phyloP scores from a whole-genome alignment of 2,329 filamentous ascomycete species.

The Emericellopsis atlantica region DNA sequence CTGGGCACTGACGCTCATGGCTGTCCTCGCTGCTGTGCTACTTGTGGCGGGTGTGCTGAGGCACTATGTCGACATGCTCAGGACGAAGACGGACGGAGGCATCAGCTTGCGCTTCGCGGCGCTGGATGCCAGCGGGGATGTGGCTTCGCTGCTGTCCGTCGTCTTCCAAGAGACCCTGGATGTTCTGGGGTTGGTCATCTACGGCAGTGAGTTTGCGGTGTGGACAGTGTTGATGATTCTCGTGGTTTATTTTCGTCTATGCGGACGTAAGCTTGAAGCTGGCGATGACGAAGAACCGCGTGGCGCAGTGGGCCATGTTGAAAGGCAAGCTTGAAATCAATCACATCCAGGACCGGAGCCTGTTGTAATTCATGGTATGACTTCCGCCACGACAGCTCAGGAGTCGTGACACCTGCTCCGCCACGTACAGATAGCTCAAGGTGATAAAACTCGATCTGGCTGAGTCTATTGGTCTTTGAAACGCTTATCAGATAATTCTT shows the following conservation, averaged over 20 bases:
- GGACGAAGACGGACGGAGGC: conserved; percentile 52
- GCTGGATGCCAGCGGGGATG: conserved; percentile 56
- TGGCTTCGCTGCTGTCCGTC: conserved; percentile 53
- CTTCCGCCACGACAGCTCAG: too few species aligned
- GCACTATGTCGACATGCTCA: conserved; percentile 59
- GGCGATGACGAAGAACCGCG: too few species aligned
- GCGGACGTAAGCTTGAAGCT: too few species aligned
- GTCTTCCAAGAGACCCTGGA: conserved; percentile 47
- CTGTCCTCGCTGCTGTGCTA: conserved; percentile 47
- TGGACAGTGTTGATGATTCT: conserved; percentile 39
- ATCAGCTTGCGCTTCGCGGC: conserved; percentile 62
- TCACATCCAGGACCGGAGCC: too few species aligned
- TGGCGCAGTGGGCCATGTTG: too few species aligned
- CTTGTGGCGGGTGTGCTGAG: conserved; percentile 53
- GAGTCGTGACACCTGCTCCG: too few species aligned
- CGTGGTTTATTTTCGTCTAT: background rate
- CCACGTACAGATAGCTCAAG: too few species aligned
- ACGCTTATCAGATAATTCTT: too few species aligned
- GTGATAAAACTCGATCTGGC: too few species aligned
- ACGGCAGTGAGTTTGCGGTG: conserved; percentile 50
- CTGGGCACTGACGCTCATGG: conserved; percentile 58
- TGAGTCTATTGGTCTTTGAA: too few species aligned
- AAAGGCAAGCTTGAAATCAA: too few species aligned
- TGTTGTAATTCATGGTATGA: too few species aligned
- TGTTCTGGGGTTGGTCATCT: conserved; percentile 52